These are phyloP conservation scores for Pyrenopolyporus hunteri DNA, from an alignment of 495 filamentous ascomycete genomes.

Conservation along the genomic window DNA sequence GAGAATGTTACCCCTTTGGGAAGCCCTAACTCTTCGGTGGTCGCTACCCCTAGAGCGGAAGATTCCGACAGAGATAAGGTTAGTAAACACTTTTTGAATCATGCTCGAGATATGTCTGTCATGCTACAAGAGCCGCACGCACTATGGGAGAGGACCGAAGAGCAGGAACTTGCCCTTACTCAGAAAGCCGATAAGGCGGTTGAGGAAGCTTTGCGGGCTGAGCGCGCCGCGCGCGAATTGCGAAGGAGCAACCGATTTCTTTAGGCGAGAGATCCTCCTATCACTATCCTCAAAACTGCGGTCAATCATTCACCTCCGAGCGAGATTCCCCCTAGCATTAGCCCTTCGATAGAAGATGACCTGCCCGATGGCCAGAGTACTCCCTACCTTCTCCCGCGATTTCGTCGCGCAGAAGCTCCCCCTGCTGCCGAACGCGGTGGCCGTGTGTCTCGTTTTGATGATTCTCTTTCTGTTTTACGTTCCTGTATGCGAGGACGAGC, in stretches of 20 bases:
- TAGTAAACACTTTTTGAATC: constrained; percentile 2
- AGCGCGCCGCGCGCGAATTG: not conserved
- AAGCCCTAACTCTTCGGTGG: constrained; percentile 24
- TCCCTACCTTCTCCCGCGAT: too few species aligned
- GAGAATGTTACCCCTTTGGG: constrained; percentile 48
- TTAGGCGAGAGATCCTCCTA: not conserved
- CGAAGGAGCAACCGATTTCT: not conserved
- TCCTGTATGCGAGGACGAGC: not conserved
- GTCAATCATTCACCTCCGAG: not conserved
- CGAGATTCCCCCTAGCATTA: not conserved
- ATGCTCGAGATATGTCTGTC: not conserved
- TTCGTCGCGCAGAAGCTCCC: too few species aligned
- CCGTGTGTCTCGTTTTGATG: not conserved
- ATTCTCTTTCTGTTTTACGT: constrained; percentile 1
- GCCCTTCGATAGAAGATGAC: not conserved
- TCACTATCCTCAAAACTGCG: not conserved
- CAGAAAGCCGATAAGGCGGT: not conserved
- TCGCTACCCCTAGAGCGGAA: constrained; percentile 23
- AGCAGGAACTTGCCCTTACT: not conserved
- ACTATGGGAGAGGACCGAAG: not conserved
- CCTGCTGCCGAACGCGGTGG: too few species aligned
- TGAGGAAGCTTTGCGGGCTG: not conserved
- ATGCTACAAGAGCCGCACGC: not conserved
- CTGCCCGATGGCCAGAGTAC: not conserved
- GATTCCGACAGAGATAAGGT: constrained; percentile 15